Percentiles rank a stretch among this genome's conserved stretches.
Conservation (phyloP, 2,329 filamentous ascomycete genomes). For the Onygenales sp. region DNA sequence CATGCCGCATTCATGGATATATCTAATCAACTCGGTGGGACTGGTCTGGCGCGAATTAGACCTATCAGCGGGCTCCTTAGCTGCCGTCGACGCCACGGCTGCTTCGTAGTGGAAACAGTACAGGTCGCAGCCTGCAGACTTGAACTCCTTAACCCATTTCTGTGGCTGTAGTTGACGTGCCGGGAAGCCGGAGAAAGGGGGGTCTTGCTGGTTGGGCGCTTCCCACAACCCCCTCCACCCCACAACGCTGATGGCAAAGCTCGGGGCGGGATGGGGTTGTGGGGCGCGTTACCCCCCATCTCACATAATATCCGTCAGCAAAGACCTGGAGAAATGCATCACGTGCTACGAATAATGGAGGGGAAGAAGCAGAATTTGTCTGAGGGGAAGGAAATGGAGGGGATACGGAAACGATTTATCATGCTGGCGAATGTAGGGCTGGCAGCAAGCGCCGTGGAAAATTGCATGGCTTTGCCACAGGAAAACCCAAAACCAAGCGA, state of each 20-base stretch:
- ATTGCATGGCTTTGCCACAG: too few relatives aligned
- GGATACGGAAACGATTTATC: too few relatives aligned
- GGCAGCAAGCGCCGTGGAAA: not conserved
- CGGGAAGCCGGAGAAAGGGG: not conserved
- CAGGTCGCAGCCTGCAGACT: slow-evolving; percentile 88
- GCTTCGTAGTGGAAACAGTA: slow-evolving; percentile 99
- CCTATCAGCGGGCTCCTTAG: slow-evolving; percentile 63
- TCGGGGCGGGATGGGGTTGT: too few relatives aligned
- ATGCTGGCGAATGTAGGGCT: not conserved
- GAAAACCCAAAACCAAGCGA: too few relatives aligned
- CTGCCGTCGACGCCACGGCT: slow-evolving; percentile 70
- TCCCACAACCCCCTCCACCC: not conserved
- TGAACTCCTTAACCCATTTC: slow-evolving; percentile 95
- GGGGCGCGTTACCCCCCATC: too few relatives aligned
- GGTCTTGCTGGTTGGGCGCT: not conserved
- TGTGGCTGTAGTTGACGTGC: slow-evolving; percentile 58
- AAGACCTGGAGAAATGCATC: too few relatives aligned
- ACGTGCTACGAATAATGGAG: too few relatives aligned
- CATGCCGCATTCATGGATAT: slow-evolving; percentile 82
- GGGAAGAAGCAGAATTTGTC: too few relatives aligned
- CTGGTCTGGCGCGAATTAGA: slow-evolving; percentile 61
- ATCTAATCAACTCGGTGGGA: slow-evolving; percentile 75
- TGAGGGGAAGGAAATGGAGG: too few relatives aligned
- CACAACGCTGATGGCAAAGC: too few relatives aligned
- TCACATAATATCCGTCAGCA: too few relatives aligned